Evolutionary conservation across 352 stramenopile genomes (phyloP).

Genomic region (Peronosclerospora sorghi): DNA sequence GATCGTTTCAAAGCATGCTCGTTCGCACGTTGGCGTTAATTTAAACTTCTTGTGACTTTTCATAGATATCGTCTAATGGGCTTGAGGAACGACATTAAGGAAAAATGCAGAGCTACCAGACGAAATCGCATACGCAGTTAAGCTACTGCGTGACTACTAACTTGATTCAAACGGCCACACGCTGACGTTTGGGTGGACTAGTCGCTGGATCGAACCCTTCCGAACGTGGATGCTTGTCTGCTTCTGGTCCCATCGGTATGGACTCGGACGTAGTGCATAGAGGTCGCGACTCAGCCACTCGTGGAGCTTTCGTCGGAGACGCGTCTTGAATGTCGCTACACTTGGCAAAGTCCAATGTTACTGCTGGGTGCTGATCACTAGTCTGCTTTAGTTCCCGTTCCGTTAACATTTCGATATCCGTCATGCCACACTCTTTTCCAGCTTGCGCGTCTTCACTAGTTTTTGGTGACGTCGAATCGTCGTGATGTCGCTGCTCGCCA

Average conservation of each 20-base stretch:
- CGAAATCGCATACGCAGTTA: conserved; percentile 16
- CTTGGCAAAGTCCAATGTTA: conserved; percentile 6
- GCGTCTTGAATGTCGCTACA: conserved; percentile 11
- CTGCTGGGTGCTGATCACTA: conserved; percentile 1
- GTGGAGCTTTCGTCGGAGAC: conserved; percentile 13
- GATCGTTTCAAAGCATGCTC: no score
- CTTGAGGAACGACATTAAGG: conserved; percentile 17
- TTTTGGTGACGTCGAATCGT: neutral
- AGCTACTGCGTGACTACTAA: conserved; percentile 16
- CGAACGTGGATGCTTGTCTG: conserved; percentile 22
- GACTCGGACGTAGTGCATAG: conserved; percentile 18
- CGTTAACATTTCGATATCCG: conserved; percentile 5
- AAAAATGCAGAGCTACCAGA: conserved; percentile 7
- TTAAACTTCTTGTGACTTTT: neutral
- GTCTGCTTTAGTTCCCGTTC: conserved; percentile 14
- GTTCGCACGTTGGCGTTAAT: neutral
- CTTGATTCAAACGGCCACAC: conserved; percentile 26
- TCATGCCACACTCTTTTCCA: conserved; percentile 12
- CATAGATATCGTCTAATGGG: conserved; percentile 11
- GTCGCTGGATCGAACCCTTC: conserved; percentile 14
- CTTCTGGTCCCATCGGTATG: conserved; percentile 4
- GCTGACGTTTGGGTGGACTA: conserved; percentile 34
- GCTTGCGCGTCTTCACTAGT: conserved; percentile 10
- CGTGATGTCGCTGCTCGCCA: conserved; percentile 5
- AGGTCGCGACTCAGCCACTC: conserved; percentile 5